These are phyloP conservation scores for Cercophora scortea DNA, from an alignment of 495 filamentous ascomycete species.

Conservation along the genomic window DNA sequence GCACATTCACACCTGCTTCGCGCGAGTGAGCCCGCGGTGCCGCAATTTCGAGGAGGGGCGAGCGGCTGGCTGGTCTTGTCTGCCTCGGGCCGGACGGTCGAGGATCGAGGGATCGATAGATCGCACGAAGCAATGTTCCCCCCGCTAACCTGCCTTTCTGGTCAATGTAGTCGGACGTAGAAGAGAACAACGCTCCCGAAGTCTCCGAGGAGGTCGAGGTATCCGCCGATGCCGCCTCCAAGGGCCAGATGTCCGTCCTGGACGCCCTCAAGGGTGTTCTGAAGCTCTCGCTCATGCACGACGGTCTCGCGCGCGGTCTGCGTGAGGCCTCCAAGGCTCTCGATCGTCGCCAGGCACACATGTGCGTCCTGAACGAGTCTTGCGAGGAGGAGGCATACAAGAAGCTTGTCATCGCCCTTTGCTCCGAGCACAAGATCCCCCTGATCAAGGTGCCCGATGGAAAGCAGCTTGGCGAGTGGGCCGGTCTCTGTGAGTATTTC, in stretches of 20 bases:
- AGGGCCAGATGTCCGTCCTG: conserved; percentile 94
- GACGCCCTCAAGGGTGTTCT: conserved; percentile 97
- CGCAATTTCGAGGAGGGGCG: neutral
- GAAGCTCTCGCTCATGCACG: conserved; percentile 98
- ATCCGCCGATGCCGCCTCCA: conserved; percentile 66
- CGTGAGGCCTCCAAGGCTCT: conserved; percentile 97
- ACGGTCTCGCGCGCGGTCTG: conserved; percentile 95
- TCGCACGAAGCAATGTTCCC: neutral
- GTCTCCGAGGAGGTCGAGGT: conserved; percentile 87
- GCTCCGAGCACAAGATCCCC: conserved; percentile 97
- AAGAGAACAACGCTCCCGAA: conserved; percentile 72
- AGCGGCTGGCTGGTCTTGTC: neutral
- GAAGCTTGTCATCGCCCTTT: conserved; percentile 97
- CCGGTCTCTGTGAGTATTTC: conserved; percentile 83
- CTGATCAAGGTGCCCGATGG: conserved; percentile 99
- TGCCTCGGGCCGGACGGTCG: too few species aligned
- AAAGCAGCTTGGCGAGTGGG: conserved; percentile 99
- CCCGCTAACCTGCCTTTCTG: conserved; percentile 15
- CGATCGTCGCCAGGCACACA: conserved; percentile 94
- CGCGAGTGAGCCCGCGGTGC: neutral
- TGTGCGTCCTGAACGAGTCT: conserved; percentile 98
- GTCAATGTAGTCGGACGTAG: conserved; percentile 48
- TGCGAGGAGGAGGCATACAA: conserved; percentile 99
- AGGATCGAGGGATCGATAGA: too few species aligned
- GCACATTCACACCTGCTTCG: too few species aligned